These are phyloP conservation scores for Phytophthora aleatoria DNA, from an alignment of 352 stramenopile genomes.

Conservation along the genomic window DNA sequence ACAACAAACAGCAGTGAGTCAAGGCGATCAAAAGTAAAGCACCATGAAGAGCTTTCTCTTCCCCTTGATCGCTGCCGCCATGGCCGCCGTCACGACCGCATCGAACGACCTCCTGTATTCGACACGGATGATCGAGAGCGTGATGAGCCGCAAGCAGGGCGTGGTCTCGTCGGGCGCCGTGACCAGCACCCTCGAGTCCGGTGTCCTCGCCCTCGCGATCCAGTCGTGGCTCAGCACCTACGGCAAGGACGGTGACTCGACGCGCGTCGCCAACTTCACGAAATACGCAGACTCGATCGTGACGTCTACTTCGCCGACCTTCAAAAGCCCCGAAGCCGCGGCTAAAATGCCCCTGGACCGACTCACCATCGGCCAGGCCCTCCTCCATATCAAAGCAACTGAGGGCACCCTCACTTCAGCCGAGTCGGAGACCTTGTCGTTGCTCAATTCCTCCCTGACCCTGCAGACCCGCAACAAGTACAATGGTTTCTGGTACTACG, in stretches of 20 bases:
- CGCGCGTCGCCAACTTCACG: conserved; percentile 27
- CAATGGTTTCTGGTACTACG: conserved; percentile 39
- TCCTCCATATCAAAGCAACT: conserved; percentile 27
- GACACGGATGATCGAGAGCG: conserved; percentile 36
- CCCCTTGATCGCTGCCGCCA: conserved; percentile 12
- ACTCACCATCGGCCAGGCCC: conserved; percentile 32
- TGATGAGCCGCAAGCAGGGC: conserved; percentile 37
- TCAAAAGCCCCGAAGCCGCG: conserved; percentile 18
- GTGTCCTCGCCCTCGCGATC: conserved; percentile 31
- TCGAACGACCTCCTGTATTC: conserved; percentile 27
- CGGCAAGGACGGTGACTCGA: conserved; percentile 11
- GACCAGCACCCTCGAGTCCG: conserved; percentile 35
- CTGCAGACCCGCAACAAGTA: conserved; percentile 34
- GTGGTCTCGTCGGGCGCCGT: conserved; percentile 32
- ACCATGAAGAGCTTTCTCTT: conserved; percentile 26
- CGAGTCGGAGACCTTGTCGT: conserved; percentile 19
- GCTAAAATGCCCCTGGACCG: conserved; percentile 33
- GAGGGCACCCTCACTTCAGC: conserved; percentile 16
- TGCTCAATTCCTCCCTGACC: conserved; percentile 22
- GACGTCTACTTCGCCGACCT: conserved; percentile 24
- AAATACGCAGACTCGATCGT: conserved; percentile 30
- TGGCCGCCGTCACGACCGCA: conserved; percentile 11
- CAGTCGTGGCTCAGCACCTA: conserved; percentile 33
- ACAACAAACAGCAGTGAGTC: conserved; percentile 12
- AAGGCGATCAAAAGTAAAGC: background rate